Evolutionary conservation across 495 filamentous ascomycete genomes (phyloP).

Genomic region (Aspergillus diversus): DNA sequence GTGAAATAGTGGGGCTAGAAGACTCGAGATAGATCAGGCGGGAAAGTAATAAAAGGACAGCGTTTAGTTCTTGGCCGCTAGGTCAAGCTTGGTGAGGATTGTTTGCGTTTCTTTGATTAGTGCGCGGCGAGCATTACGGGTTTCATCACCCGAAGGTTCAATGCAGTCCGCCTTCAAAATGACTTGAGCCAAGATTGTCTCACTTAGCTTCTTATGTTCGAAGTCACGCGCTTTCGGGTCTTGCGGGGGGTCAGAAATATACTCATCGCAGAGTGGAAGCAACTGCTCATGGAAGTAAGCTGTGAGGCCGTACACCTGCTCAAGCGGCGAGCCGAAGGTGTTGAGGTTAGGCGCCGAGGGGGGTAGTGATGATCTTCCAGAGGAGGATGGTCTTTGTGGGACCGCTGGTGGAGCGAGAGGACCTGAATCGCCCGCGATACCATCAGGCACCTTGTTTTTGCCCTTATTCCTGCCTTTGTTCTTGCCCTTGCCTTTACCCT

Average conservation of each 20-base stretch:
- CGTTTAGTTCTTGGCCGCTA: slow-evolving; percentile 26
- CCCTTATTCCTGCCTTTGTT: slow-evolving; percentile 34
- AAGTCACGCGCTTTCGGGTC: slow-evolving; percentile 73
- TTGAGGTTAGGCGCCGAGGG: slow-evolving; percentile 44
- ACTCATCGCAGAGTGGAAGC: slow-evolving; percentile 67
- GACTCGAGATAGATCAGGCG: neutral
- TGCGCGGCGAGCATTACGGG: slow-evolving; percentile 69
- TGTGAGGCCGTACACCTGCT: slow-evolving; percentile 72
- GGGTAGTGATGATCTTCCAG: slow-evolving; percentile 27
- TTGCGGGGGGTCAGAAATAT: slow-evolving; percentile 63
- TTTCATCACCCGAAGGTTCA: slow-evolving; percentile 68
- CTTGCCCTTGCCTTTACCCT: slow-evolving; percentile 41
- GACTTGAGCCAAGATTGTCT: slow-evolving; percentile 82
- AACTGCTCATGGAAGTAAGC: slow-evolving; percentile 68
- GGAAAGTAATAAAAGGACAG: neutral
- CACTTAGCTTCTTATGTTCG: slow-evolving; percentile 78
- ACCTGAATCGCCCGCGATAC: slow-evolving; percentile 14
- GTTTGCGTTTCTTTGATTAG: slow-evolving; percentile 76
- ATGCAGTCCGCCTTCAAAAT: slow-evolving; percentile 85
- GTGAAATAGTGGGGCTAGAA: neutral
- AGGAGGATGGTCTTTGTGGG: slow-evolving; percentile 22
- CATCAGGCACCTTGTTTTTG: slow-evolving; percentile 12
- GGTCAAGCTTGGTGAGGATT: slow-evolving; percentile 66
- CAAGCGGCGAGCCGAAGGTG: slow-evolving; percentile 51
- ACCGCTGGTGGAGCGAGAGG: slow-evolving; percentile 23